phyloP scores from a whole-genome alignment of 208 protist genomes.

The Leishmania gerbilli region DNA sequence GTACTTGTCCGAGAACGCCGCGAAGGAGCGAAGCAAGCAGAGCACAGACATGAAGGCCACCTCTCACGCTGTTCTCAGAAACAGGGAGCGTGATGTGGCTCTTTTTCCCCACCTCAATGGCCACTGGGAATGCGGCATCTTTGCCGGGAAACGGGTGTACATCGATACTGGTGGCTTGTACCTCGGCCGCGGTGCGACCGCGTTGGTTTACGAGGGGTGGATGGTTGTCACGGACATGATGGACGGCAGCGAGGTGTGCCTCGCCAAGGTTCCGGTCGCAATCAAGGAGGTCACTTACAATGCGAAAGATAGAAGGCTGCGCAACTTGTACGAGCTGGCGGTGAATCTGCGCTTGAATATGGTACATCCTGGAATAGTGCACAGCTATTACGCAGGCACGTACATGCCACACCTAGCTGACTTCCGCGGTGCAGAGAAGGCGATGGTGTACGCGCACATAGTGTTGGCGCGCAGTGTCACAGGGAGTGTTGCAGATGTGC shows the following conservation, averaged over 20 bases:
- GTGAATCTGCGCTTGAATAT: conserved; percentile 20
- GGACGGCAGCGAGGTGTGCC: conserved; percentile 9
- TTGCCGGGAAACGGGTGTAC: conserved; percentile 23
- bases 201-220: conserved; percentile 18
- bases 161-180: conserved; percentile 9
- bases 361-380: conserved; percentile 24
- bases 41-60: background rate
- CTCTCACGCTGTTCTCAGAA: background rate
- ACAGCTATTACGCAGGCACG: conserved; percentile 17
- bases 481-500: conserved; percentile 31
- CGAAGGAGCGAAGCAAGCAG: conserved; percentile 1
- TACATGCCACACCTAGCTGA: conserved; percentile 5
- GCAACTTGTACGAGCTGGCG: conserved; percentile 11
- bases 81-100: background rate
- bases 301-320: conserved; percentile 13
- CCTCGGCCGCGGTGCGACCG: conserved; percentile 22
- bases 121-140: conserved; percentile 34
- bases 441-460: conserved; percentile 13
- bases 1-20: background rate
- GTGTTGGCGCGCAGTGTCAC: conserved; percentile 22
- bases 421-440: background rate
- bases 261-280: conserved; percentile 20
- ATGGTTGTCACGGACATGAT: conserved; percentile 19
- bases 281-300: conserved; percentile 30
- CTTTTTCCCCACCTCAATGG: conserved; percentile 17